Evolutionary conservation across 2,329 filamentous ascomycete species (phyloP).

Genomic region (Cryphonectria parasitica): DNA sequence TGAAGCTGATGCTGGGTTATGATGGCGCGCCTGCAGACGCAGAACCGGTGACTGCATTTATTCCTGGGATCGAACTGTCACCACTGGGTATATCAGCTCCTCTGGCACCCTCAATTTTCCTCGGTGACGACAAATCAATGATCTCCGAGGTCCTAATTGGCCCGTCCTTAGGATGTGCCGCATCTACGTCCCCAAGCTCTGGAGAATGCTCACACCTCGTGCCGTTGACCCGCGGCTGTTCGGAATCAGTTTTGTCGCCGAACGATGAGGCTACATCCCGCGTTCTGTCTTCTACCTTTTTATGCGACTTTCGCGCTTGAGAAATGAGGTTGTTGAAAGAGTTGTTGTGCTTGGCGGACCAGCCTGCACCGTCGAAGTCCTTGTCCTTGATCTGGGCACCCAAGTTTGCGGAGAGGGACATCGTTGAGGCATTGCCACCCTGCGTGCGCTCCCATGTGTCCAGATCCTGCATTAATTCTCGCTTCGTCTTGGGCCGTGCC

Average conservation of each 20-base stretch:
- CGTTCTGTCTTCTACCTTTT: conserved; percentile 32
- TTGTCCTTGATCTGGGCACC: conserved; percentile 74
- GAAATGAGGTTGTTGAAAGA: conserved; percentile 83
- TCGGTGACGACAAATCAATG: conserved; percentile 2
- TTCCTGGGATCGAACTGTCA: neutral
- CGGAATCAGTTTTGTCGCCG: neutral
- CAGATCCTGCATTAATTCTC: conserved; percentile 76
- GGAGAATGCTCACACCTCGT: neutral
- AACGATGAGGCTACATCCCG: conserved; percentile 1
- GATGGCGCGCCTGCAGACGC: neutral
- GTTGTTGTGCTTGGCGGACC: conserved; percentile 71
- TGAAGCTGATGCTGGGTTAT: conserved; percentile 2
- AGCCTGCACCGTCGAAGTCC: conserved; percentile 81
- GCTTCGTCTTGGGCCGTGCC: conserved; percentile 68
- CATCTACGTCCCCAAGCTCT: neutral
- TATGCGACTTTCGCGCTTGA: conserved; percentile 62
- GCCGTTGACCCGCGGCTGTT: neutral
- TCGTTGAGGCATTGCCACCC: conserved; percentile 59
- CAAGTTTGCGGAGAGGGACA: conserved; percentile 42
- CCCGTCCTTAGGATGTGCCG: neutral
- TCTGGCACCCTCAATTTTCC: neutral
- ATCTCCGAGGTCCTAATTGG: neutral
- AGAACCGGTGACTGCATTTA: conserved; percentile 5
- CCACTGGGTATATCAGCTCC: neutral
- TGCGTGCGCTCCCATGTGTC: conserved; percentile 87